A percentile compares a stretch with the other conserved stretches of the same genome.
phyloP scores from a whole-genome alignment of 108 stramenopile species.

The Skeletonema costatum region DNA sequence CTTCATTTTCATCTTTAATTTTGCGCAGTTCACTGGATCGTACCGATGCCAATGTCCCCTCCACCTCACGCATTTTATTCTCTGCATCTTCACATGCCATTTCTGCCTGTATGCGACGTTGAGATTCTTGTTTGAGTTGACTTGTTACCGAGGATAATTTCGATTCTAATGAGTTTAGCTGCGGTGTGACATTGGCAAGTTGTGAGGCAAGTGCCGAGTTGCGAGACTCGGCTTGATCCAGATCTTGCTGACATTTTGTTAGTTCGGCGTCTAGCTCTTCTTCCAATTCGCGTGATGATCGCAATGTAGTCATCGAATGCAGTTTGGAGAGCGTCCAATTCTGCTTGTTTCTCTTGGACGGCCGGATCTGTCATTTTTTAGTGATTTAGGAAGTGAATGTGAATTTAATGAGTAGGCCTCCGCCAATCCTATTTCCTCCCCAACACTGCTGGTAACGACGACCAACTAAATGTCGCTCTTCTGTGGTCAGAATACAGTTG shows the following conservation, averaged over 20 bases:
- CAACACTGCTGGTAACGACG: background rate
- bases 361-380: slow-evolving; percentile 29
- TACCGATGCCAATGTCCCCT: slow-evolving; percentile 52
- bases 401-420: background rate
- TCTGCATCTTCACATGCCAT: slow-evolving; percentile 80
- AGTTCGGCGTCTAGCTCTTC: slow-evolving; percentile 92
- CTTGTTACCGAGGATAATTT: slow-evolving; percentile 62
- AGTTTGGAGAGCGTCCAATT: slow-evolving; percentile 84
- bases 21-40: slow-evolving; percentile 39
- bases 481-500: no score
- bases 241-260: slow-evolving; percentile 86
- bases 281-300: slow-evolving; percentile 78
- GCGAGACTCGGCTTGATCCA: slow-evolving; percentile 78
- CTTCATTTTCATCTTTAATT: slow-evolving; percentile 77
- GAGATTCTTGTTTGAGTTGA: slow-evolving; percentile 68
- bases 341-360: slow-evolving; percentile 81
- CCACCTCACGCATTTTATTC: slow-evolving; percentile 67
- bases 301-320: slow-evolving; percentile 93
- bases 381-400: background rate
- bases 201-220: slow-evolving; percentile 85
- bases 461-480: no score
- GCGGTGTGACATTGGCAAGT: slow-evolving; percentile 84
- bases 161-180: slow-evolving; percentile 76
- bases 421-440: background rate
- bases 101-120: slow-evolving; percentile 76